Base-by-base conservation (phyloP, 305 asterid genomes). In the Fraxinus albicans region DNA sequence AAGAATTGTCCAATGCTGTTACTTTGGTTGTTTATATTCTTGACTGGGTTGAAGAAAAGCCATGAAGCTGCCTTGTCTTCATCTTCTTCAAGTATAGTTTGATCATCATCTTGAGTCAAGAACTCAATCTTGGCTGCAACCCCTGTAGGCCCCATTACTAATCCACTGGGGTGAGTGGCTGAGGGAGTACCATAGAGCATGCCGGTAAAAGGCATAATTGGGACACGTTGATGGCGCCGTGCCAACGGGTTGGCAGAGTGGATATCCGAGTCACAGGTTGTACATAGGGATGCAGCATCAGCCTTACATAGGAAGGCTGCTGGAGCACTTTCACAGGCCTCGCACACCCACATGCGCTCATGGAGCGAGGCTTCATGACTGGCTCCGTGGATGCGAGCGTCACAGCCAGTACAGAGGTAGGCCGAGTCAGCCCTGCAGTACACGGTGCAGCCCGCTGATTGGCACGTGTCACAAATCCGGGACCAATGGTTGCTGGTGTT, bases 211-310 rank as follows among this genome's bases (percentile, higher is more conserved):
- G 94, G 90, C 69, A 84, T 60, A 25, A 92, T 81, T 0, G 97
- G 97, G 74, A 94, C 91, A 31, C 98, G 93, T 88, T 91, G 96
- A 90, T 93, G 98, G 84, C 97, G 97, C 42, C 92, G 91, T 0
- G 98, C 94, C 72, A 94, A 87, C 7, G 97, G 93, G 76, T 94
- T 93, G n/a, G 95, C 97, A 0, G 96, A 90, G 87, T 94, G 98
- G 85, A 94, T 88, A 6, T 94, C 91, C 15, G 91, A 82, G 74
- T 93, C 97, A 82, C 97, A 93, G 82, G 89, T 74, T 77, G 91
- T 77, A 82, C 94, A 93, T 29, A 93, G 93, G 17, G 93, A 93
- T 35, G 96, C 97, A 3, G 93, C 90, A 35, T 93, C 97, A 6
- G 97, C 95, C 84, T 91, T 90, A 89, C 94, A 91, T 0, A 91